Base-by-base conservation (phyloP, 176 grass and related monocot genomes). In the Avena atlantica region DNA sequence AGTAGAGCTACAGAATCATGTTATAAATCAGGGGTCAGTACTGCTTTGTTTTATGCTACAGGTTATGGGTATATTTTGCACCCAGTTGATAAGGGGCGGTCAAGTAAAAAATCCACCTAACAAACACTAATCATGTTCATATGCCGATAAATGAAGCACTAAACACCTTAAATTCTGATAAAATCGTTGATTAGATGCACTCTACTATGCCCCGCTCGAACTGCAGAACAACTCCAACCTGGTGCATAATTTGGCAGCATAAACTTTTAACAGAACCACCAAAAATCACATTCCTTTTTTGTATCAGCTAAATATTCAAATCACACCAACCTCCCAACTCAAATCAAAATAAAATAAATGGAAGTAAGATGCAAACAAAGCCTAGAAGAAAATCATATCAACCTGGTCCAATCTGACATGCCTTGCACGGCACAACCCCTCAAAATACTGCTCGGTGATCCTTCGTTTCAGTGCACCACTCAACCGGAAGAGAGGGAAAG, bases 391-490 rank as follows among this genome's bases (percentile, higher is more conserved):
- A 59, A 83, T 56, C 7, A 11, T 83, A 72, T 68, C 23, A 87
- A 90, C 84, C 89, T 78, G 80, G 13, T 64, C 47, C 29, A 76
- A 4, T 19, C 2, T 19, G 10, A 34, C 12, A 20, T 10, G 13
- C 25, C 10, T 56, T 70, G 17, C 10, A 76, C 0, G 1, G 1
- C 6, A 3, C 10, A 45, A 13, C n/a, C 11, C 10, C 53, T 72
- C 31, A 57, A 25, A 23, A 83, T 65, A 79, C 76, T 57, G 1
- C 25, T 73, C 6, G 31, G 31, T 62, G 45, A 90, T 85, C 78
- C 69, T 60, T 11, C 37, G 70, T 69, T 81, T 89, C 83, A 81
- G 58, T 23, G 60, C 83, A 81, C 49, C 27, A 37, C 83, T 86
- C 78, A 86, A 67, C 88, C 66, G 34, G 16, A 36, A 47, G 24